phyloP scores from a whole-genome alignment of 2,329 filamentous ascomycete genomes.

The Stemphylium lycopersici region DNA sequence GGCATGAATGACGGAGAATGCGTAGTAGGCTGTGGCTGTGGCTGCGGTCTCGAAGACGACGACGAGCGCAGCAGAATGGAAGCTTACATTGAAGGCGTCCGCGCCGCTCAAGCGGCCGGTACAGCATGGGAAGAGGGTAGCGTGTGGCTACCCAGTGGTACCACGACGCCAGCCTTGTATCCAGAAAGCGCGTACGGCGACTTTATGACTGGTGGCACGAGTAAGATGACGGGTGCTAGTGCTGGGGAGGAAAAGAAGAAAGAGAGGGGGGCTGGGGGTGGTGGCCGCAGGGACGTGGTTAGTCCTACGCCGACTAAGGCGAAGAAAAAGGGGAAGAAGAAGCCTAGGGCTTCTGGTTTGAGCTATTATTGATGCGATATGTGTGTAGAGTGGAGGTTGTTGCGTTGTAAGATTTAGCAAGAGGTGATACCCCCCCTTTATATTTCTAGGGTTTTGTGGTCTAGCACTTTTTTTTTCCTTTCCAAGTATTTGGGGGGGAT shows the following conservation, averaged over 20 bases:
- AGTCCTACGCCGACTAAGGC: constrained; percentile 29
- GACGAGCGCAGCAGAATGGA: constrained; percentile 36
- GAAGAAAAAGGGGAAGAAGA: constrained; percentile 34
- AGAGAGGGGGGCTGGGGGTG: constrained; percentile 9
- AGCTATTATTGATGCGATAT: constrained; percentile 34
- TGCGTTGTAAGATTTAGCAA: no score
- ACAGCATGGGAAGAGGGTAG: constrained; percentile 37
- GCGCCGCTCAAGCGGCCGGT: constrained; percentile 33
- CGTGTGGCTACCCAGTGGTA: constrained; percentile 31
- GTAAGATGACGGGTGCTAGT: constrained; percentile 17
- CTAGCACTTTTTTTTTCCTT: no score
- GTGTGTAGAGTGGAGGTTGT: no score
- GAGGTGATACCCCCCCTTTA: no score
- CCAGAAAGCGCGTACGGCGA: constrained; percentile 24
- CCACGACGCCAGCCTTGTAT: constrained; percentile 25
- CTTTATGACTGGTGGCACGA: constrained; percentile 24
- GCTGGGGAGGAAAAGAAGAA: constrained; percentile 15
- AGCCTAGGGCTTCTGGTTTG: constrained; percentile 32
- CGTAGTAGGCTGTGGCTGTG: constrained; percentile 39
- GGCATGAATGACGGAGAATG: constrained; percentile 38
- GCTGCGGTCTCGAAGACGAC: constrained; percentile 37
- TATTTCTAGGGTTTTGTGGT: not conserved
- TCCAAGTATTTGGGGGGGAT: no score
- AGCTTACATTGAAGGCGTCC: constrained; percentile 37
- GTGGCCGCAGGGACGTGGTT: constrained; percentile 9